A percentile compares a stretch with the other conserved stretches of the same genome.
phyloP scores from a whole-genome alignment of 2,329 filamentous ascomycete species.

The Pseudopyricularia javanii region DNA sequence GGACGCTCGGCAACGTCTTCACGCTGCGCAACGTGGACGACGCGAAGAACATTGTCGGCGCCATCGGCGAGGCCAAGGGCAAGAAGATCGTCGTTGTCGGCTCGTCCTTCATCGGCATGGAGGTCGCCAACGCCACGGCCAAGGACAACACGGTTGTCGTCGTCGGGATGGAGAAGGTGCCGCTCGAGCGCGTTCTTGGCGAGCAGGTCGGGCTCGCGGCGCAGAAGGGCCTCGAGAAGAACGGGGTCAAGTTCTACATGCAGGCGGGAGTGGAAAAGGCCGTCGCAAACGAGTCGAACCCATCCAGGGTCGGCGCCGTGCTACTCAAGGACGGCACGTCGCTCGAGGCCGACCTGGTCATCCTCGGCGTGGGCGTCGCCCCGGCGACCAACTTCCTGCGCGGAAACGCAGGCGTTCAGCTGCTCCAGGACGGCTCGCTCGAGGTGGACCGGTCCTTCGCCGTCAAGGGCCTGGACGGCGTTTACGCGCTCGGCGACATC shows the following conservation, averaged over 20 bases:
- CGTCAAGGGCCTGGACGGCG: constrained; percentile 64
- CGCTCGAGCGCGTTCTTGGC: constrained; percentile 79
- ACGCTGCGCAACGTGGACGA: constrained; percentile 68
- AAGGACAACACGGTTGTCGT: constrained; percentile 77
- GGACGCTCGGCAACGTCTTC: constrained; percentile 79
- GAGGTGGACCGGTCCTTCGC: constrained; percentile 69
- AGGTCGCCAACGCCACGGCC: constrained; percentile 73
- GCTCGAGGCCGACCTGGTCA: constrained; percentile 77
- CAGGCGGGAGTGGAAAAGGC: constrained; percentile 73
- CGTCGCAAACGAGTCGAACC: constrained; percentile 52
- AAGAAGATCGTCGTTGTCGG: constrained; percentile 92
- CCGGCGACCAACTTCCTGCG: constrained; percentile 77
- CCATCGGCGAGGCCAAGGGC: constrained; percentile 64
- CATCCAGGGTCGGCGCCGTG: constrained; percentile 66
- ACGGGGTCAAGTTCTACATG: constrained; percentile 82
- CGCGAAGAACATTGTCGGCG: constrained; percentile 62
- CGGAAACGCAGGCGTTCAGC: constrained; percentile 53
- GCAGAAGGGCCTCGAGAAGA: constrained; percentile 67
- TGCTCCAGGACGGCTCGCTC: constrained; percentile 79
- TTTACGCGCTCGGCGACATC: constrained; percentile 92
- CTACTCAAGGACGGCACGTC: constrained; percentile 75
- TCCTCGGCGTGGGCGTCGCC: constrained; percentile 79
- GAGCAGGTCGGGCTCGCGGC: constrained; percentile 69
- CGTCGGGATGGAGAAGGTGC: constrained; percentile 76
- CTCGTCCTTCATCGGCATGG: constrained; percentile 96